Conservation (phyloP, 2,329 filamentous ascomycete genomes). For the Penicillium olsonii region DNA sequence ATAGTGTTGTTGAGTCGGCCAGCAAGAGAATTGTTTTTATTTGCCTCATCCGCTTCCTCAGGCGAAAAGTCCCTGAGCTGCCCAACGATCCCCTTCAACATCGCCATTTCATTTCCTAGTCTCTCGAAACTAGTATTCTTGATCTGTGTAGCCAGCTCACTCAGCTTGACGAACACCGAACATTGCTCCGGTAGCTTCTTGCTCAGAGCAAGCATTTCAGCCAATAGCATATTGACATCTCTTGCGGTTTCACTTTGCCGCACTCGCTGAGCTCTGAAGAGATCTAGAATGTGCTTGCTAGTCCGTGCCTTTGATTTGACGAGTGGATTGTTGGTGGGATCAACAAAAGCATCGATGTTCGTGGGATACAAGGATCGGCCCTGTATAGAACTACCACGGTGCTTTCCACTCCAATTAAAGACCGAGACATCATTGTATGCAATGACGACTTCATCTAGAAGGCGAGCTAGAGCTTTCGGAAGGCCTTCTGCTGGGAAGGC, state of each 20-base stretch:
- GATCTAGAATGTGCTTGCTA: background rate
- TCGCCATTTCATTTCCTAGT: background rate
- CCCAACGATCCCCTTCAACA: background rate
- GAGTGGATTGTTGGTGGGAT: background rate
- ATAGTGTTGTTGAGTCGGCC: background rate
- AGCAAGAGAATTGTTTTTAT: background rate
- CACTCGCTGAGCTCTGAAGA: background rate
- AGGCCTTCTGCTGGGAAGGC: conserved; percentile 19
- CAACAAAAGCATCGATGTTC: conserved; percentile 7
- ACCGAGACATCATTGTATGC: conserved; percentile 18
- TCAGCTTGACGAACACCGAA: background rate
- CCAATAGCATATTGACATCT: background rate
- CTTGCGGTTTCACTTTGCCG: background rate
- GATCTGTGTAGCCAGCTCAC: background rate
- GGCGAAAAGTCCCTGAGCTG: background rate
- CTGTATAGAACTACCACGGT: conserved; percentile 7
- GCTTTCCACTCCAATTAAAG: conserved; percentile 15
- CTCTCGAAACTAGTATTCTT: background rate
- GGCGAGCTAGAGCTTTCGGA: conserved; percentile 15
- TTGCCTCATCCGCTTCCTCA: background rate
- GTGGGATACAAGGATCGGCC: conserved; percentile 13
- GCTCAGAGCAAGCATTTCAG: background rate
- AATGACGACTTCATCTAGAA: conserved; percentile 19
- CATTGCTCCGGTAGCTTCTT: background rate
- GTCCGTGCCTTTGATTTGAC: background rate